These are phyloP conservation scores for Daldinia decipiens DNA, from an alignment of 495 filamentous ascomycete genomes.

Conservation along the genomic window DNA sequence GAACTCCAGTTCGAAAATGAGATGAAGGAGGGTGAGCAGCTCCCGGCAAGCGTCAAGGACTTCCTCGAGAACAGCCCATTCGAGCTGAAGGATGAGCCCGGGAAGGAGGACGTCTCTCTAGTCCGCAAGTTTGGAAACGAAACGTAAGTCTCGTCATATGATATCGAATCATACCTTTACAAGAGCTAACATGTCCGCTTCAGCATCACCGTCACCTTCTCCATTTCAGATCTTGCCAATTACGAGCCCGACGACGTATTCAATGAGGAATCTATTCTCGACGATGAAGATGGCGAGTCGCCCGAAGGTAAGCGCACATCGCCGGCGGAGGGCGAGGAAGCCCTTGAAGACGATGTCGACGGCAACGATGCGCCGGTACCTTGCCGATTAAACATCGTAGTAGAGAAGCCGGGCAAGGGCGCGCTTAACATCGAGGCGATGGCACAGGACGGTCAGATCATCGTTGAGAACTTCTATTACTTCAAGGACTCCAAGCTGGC, in stretches of 20 bases:
- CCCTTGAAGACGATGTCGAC: conserved; percentile 56
- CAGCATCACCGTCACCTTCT: conserved; percentile 92
- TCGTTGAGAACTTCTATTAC: conserved; percentile 92
- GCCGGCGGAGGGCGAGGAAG: conserved; percentile 60
- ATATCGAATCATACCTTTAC: not conserved
- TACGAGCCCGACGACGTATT: conserved; percentile 59
- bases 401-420: conserved; percentile 83
- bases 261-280: conserved; percentile 62
- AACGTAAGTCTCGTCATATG: conserved; percentile 66
- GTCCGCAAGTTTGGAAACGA: conserved; percentile 87
- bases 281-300: conserved; percentile 70
- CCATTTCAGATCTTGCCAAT: conserved; percentile 87
- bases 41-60: conserved; percentile 72
- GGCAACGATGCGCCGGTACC: conserved; percentile 72
- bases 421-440: conserved; percentile 87
- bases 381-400: conserved; percentile 82
- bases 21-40: conserved; percentile 66
- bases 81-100: conserved; percentile 78
- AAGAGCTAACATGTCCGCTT: conserved; percentile 29
- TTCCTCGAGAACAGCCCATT: conserved; percentile 77
- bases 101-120: conserved; percentile 87
- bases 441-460: conserved; percentile 85
- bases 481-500: conserved; percentile 79
- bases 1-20: conserved; percentile 75
- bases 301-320: conserved; percentile 55